Conservation (phyloP, 495 filamentous ascomycete genomes). For the Penicillium arizonense region DNA sequence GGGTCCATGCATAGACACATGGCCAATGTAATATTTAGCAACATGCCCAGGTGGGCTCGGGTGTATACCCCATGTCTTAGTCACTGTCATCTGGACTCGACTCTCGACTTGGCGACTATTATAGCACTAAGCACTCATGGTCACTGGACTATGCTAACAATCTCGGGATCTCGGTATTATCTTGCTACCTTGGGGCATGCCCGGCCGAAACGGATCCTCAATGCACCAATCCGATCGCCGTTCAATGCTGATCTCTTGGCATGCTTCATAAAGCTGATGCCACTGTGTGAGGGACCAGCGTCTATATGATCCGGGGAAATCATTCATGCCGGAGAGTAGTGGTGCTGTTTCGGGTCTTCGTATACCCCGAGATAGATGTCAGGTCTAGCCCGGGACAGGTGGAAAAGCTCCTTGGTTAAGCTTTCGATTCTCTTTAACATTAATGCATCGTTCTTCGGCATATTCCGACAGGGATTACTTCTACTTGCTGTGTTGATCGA, state of each 20-base stretch:
- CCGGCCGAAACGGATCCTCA: neutral
- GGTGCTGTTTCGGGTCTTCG: neutral
- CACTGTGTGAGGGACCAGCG: neutral
- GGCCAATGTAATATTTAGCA: no score
- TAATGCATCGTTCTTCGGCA: neutral
- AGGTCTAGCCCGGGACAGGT: neutral
- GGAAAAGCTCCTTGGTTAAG: neutral
- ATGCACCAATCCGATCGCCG: neutral
- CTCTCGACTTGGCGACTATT: no score
- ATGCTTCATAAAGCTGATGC: neutral
- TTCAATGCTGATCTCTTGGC: conserved; percentile 8
- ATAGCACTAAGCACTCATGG: no score
- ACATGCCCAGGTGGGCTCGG: no score
- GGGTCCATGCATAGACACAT: neutral
- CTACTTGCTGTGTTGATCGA: no score
- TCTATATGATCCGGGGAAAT: neutral
- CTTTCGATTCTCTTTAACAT: neutral
- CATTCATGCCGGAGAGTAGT: neutral
- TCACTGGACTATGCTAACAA: neutral
- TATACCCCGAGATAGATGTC: neutral
- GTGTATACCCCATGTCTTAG: no score
- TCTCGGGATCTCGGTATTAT: neutral
- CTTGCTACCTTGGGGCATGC: no score
- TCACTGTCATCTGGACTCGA: no score
- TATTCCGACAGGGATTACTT: no score